phyloP scores from a whole-genome alignment of 768 basidiomycete species.

The Lentinula raphanica region DNA sequence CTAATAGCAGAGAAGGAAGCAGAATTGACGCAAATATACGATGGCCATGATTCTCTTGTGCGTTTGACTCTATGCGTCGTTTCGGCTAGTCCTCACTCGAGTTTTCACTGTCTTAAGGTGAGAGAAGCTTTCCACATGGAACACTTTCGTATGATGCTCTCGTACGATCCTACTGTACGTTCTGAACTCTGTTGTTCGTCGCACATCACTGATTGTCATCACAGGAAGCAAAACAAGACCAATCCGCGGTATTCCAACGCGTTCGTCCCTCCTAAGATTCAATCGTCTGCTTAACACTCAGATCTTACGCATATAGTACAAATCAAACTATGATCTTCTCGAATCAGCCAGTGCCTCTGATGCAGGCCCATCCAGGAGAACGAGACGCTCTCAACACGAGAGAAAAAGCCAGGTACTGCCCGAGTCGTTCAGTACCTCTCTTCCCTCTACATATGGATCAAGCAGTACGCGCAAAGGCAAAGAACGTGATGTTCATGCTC shows the following conservation, averaged over 20 bases:
- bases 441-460: constrained; percentile 11
- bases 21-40: constrained; percentile 52
- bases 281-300: not conserved
- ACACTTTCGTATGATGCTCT: constrained; percentile 68
- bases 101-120: constrained; percentile 57
- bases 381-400: constrained; percentile 54
- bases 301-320: constrained; percentile 38
- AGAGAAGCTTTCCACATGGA: constrained; percentile 89
- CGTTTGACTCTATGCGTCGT: constrained; percentile 23
- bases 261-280: constrained; percentile 34
- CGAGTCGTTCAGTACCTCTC: constrained; percentile 18
- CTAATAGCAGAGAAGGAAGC: constrained; percentile 56
- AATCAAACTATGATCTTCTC: constrained; percentile 57
- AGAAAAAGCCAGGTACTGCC: constrained; percentile 40
- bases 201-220: constrained; percentile 2
- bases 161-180: constrained; percentile 70
- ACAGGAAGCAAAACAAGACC: constrained; percentile 70
- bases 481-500: constrained; percentile 18
- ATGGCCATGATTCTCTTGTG: constrained; percentile 72
- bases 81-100: not conserved
- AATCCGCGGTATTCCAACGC: constrained; percentile 65
- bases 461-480: constrained; percentile 20
- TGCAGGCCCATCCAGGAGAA: constrained; percentile 50
- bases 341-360: constrained; percentile 32
- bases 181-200: not conserved